Percentiles rank a stretch among this genome's conserved stretches.
Conservation (phyloP, 139 green algal species). For the Volvox reticuliferus region DNA sequence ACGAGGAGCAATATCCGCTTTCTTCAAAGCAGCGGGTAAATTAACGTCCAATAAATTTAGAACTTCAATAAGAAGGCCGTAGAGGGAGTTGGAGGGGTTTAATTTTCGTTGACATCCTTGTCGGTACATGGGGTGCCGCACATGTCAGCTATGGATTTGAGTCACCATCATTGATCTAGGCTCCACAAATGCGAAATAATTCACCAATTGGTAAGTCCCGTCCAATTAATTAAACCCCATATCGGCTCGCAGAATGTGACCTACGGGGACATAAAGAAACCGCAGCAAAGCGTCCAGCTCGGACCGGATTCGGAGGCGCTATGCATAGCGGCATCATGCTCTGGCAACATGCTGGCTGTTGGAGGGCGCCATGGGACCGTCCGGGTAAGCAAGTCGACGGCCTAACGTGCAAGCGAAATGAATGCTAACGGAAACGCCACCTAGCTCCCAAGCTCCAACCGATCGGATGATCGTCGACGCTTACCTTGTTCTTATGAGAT, state of each 20-base stretch:
- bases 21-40: background rate
- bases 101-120: too few species aligned
- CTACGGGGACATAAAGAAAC: conserved; percentile 10
- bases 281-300: background rate
- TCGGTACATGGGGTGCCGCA: too few species aligned
- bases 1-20: conserved; percentile 36
- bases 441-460: too few species aligned
- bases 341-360: conserved; percentile 50
- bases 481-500: too few species aligned
- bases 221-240: background rate
- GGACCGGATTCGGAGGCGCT: conserved; percentile 29
- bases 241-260: conserved; percentile 31
- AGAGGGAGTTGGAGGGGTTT: too few species aligned
- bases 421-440: background rate
- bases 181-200: too few species aligned
- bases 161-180: too few species aligned
- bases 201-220: too few species aligned
- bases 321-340: conserved; percentile 10
- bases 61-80: too few species aligned
- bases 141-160: too few species aligned
- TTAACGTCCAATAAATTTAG: background rate
- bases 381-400: background rate
- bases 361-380: conserved; percentile 46
- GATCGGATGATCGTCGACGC: too few species aligned
- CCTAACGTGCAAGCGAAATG: background rate